Base-by-base conservation (phyloP, 768 basidiomycete species). In the Tricholoma sp. region DNA sequence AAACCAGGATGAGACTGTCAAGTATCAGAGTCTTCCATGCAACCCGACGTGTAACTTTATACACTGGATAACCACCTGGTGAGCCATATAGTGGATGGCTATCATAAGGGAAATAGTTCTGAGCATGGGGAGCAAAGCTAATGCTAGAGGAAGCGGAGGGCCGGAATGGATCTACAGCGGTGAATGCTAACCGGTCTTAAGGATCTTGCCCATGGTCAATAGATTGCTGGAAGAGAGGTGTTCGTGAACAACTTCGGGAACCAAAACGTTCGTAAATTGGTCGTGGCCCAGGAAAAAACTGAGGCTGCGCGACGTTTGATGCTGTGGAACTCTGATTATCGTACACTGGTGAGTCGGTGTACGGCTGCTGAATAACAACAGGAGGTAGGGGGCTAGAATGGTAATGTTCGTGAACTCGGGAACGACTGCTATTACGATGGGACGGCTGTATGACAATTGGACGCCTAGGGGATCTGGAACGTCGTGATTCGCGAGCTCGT, bases 111-210 rank as follows among this genome's bases (percentile, higher is more conserved):
- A 57, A 52, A 18, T 59, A 34, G 15, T 52, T 45, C 5, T 50
- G 31, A 31, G 37, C n/a, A 15, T 44, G 12, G 8, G 20, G 15
- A 31, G 41, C 12, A 39, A 31, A 8, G 17, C 47, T 34, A 41
- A 18, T 10, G 48, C 28, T 9, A 2, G 17, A 20, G 47, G 12
- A 33, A 28, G 29, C 29, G 10, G 56, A 51, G 2, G 41, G n/a
- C 5, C 50, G 57, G 39, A 59, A 63, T 34, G 62, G 62, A 33
- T 63, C 56, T 7, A 61, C 60, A 9, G 62, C 58, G 20, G 50
- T 42, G 44, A 50, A 63, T 10, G 47, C 48, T 5, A 52, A 24
- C 24, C 49, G 2, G 7, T 37, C 29, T 28, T 39, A 34, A 33
- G 24, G 24, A 24, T 24, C 24, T 2, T 24, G 24, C 24, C 24